Base-by-base conservation (phyloP, 345 rosid species). In the Eucalyptus sp. region DNA sequence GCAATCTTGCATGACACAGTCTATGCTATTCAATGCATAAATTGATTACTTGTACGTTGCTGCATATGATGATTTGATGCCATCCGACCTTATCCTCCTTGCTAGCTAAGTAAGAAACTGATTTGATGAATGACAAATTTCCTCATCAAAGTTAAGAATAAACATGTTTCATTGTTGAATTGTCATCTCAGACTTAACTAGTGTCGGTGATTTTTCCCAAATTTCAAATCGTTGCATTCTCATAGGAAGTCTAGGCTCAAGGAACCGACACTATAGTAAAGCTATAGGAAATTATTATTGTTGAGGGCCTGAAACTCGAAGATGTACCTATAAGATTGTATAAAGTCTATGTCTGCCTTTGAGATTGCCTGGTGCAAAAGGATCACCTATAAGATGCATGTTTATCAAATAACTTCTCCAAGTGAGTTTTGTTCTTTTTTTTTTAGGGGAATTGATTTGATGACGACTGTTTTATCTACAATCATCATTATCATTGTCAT, bases 391-490 rank as follows among this genome's bases (percentile, higher is more conserved):
- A 16, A 3, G 22, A 66, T 31, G 79, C 22, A 66, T 66, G 43
- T 12, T 3, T 4, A 66, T 66, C 79, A 31, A 31, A 31, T n/a
- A 66, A 31, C 43, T 16, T 31, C 12, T 66, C 79, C 43, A 13
- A n/a, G 71, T n/a, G 43, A 31, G 79, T 66, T 31, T 7, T 66
- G 22, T 5, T 33, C 33, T 16, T 5, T 66, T 31, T 8, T 66
- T 31, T 8, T 1, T 8, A 0, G 17, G 22, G 24, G 43, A 66
- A 16, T 8, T 14, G 3, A 31, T n/a, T 66, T 31, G 79, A 66
- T 1, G 1, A 0, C 4, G 0, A 16, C 0, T 31, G 18, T 29
- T 62, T 13, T 62, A 62, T 62, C 37, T 29, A 62, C 9, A 0
- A 29, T 29, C 5, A 13, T 62, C 9, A 62, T 62, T 60, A 3